A percentile compares a stretch with the other conserved stretches of the same genome.
These are phyloP conservation scores for Caryopteris hybrid DNA, from an alignment of 305 asterid genomes.

Conservation along the genomic window DNA sequence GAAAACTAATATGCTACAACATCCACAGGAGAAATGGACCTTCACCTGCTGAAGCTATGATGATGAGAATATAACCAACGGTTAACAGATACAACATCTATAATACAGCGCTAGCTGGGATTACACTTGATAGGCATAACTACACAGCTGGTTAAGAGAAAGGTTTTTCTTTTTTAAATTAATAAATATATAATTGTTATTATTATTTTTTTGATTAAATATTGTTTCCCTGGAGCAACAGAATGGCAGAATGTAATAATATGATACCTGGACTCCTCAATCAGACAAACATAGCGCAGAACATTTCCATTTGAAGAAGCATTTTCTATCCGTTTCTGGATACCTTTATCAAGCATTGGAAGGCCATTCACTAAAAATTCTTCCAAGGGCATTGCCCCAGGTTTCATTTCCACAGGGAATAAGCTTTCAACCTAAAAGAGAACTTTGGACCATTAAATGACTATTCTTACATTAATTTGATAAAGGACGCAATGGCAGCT, in stretches of 20 bases:
- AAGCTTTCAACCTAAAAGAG: constrained; percentile 75
- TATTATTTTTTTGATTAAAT: too few species aligned
- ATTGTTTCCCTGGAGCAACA: too few species aligned
- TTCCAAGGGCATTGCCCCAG: constrained; percentile 67
- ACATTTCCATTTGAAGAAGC: constrained; percentile 83
- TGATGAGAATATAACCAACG: neutral
- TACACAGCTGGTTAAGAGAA: too few species aligned
- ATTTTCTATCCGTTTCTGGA: constrained; percentile 44
- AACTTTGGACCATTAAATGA: neutral
- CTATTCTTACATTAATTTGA: too few species aligned
- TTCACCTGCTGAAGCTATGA: too few species aligned
- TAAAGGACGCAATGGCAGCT: constrained; percentile 9
- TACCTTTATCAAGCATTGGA: constrained; percentile 59
- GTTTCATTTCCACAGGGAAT: constrained; percentile 80
- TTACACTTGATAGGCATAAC: too few species aligned
- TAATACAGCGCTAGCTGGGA: neutral
- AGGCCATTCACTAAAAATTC: constrained; percentile 70
- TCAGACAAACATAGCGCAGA: constrained; percentile 82
- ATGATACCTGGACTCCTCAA: constrained; percentile 65
- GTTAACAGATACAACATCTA: neutral
- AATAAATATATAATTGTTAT: too few species aligned
- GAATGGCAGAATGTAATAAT: neutral
- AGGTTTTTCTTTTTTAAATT: too few species aligned
- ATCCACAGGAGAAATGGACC: neutral
- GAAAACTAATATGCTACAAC: neutral